These are phyloP conservation scores for Aspergillus arachidicola DNA, from an alignment of 2,329 filamentous ascomycete species.

Conservation along the genomic window DNA sequence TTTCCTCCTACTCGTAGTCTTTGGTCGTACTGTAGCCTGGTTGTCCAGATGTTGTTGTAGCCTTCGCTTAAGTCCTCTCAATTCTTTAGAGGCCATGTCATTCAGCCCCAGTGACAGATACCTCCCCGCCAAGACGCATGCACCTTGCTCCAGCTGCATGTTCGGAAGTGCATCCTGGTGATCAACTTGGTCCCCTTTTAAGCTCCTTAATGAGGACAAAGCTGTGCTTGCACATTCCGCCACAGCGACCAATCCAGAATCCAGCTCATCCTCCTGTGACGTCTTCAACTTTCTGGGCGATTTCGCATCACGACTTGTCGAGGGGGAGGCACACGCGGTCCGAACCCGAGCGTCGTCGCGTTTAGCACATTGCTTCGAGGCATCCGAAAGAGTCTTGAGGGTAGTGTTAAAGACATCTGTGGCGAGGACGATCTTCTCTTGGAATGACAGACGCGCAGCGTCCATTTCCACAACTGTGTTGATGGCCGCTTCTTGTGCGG, in stretches of 20 bases:
- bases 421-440: constrained; percentile 46
- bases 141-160: constrained; percentile 46
- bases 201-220: constrained; percentile 39
- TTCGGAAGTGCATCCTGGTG: constrained; percentile 29
- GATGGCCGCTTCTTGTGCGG: constrained; percentile 29
- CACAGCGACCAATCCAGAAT: constrained; percentile 31
- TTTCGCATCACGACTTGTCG: constrained; percentile 31
- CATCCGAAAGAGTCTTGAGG: constrained; percentile 46
- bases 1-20: constrained; percentile 10
- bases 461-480: constrained; percentile 30
- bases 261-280: constrained; percentile 14
- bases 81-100: constrained; percentile 44
- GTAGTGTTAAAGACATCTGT: constrained; percentile 51
- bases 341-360: constrained; percentile 14
- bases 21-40: constrained; percentile 21
- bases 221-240: constrained; percentile 46
- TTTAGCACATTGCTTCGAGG: constrained; percentile 32
- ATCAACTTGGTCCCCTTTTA: constrained; percentile 34
- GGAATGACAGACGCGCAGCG: constrained; percentile 31
- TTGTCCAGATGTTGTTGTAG: constrained; percentile 36
- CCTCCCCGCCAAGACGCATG: constrained; percentile 46
- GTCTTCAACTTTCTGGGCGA: constrained; percentile 27
- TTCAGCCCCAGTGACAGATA: constrained; percentile 43
- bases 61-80: constrained; percentile 42
- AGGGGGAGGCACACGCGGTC: constrained; percentile 27